Conservation (phyloP, 495 filamentous ascomycete species). For the Lophiostoma macrostomum region DNA sequence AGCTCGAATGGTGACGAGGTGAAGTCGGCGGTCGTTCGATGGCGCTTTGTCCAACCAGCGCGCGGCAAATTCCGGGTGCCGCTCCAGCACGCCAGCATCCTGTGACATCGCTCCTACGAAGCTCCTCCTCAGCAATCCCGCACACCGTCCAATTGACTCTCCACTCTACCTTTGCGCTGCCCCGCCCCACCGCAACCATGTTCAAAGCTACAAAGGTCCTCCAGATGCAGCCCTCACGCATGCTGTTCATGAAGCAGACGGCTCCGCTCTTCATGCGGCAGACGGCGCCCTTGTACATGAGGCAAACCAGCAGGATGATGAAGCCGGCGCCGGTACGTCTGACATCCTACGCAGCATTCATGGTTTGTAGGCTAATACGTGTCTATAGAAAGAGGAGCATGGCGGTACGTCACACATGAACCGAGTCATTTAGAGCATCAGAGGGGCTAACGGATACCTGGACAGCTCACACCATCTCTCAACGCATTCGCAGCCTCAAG, state of each 20-base stretch:
- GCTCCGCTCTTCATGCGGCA: constrained; percentile 26
- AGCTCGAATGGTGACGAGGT: constrained; percentile 15
- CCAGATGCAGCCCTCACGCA: constrained; percentile 66
- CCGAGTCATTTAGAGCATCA: constrained; percentile 11
- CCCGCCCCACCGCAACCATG: constrained; percentile 9
- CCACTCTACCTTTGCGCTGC: constrained; percentile 3
- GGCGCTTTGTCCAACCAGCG: constrained; percentile 13
- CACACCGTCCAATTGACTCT: neutral
- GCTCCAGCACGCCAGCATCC: neutral
- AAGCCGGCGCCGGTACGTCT: constrained; percentile 73
- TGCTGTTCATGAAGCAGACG: constrained; percentile 55
- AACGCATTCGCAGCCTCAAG: constrained; percentile 83
- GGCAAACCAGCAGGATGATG: constrained; percentile 63
- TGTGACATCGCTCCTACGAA: neutral
- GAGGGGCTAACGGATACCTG: constrained; percentile 8
- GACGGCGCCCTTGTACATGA: constrained; percentile 45
- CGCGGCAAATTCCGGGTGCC: constrained; percentile 7
- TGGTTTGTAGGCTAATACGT: neutral
- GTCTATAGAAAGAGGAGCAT: constrained; percentile 45
- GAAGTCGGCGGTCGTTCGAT: constrained; percentile 20
- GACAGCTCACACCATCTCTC: constrained; percentile 93
- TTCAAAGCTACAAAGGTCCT: constrained; percentile 23
- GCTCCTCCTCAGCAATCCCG: neutral
- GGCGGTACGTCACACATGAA: constrained; percentile 39
- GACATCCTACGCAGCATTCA: neutral